These are phyloP conservation scores for Candida pseudoviswanathii DNA, from an alignment of 1,139 yeast species.

Conservation along the genomic window DNA sequence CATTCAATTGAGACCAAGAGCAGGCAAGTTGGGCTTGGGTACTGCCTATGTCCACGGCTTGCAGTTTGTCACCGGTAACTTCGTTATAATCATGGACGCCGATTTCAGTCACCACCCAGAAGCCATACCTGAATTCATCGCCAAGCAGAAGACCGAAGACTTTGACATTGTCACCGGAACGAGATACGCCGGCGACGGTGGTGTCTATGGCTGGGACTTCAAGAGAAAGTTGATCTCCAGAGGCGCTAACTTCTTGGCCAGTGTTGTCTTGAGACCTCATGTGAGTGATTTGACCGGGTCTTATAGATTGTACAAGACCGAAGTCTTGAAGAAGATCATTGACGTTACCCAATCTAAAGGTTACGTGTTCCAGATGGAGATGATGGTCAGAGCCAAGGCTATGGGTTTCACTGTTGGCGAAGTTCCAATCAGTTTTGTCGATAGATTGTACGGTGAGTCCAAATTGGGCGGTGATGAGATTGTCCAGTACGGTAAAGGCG, in stretches of 20 bases:
- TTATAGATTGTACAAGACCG: slow-evolving; percentile 75
- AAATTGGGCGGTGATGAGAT: slow-evolving; percentile 84
- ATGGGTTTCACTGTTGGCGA: slow-evolving; percentile 75
- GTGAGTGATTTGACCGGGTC: slow-evolving; percentile 82
- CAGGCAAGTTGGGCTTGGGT: slow-evolving; percentile 80
- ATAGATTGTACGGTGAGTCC: slow-evolving; percentile 78
- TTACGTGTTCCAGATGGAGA: slow-evolving; percentile 87
- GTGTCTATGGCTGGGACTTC: slow-evolving; percentile 85
- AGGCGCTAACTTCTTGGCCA: slow-evolving; percentile 81
- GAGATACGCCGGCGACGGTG: slow-evolving; percentile 80
- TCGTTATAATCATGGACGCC: slow-evolving; percentile 83
- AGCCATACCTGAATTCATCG: slow-evolving; percentile 75
- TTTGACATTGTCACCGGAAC: slow-evolving; percentile 87
- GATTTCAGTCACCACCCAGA: slow-evolving; percentile 84
- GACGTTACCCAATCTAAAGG: slow-evolving; percentile 76
- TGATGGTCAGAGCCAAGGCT: slow-evolving; percentile 82
- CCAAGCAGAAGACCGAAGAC: slow-evolving; percentile 63
- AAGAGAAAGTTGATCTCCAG: slow-evolving; percentile 78
- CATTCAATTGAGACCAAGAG: slow-evolving; percentile 69
- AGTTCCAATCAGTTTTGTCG: slow-evolving; percentile 80
- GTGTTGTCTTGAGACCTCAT: slow-evolving; percentile 69
- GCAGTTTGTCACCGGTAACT: slow-evolving; percentile 71
- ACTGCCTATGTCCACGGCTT: slow-evolving; percentile 84
- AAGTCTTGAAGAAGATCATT: slow-evolving; percentile 66
- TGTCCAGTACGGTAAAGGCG: slow-evolving; percentile 74